Conservation (phyloP, 306 rosid species). For the Rosa rugosa region DNA sequence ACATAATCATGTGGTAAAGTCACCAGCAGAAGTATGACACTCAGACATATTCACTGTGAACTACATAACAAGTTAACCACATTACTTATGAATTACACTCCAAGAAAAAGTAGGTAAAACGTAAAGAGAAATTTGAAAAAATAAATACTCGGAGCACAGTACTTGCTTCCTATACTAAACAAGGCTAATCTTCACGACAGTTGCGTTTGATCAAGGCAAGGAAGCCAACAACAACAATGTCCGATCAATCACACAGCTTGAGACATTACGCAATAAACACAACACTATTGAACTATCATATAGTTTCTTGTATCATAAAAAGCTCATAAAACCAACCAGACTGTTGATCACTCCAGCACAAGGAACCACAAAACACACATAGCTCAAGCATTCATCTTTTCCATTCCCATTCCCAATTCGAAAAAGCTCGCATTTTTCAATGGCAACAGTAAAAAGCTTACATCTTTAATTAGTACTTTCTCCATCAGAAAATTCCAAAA, state of each 20-base stretch:
- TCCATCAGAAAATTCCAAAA: too few relatives aligned
- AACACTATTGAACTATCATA: not conserved
- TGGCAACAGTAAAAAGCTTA: not conserved
- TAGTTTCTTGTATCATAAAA: not conserved
- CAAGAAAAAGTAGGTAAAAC: not conserved
- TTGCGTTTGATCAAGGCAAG: not conserved
- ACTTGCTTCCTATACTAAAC: not conserved
- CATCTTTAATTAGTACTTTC: not conserved
- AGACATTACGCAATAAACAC: not conserved
- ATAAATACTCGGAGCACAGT: not conserved
- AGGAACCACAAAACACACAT: not conserved
- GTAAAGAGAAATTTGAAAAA: too few relatives aligned
- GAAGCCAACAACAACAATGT: conserved; percentile 3
- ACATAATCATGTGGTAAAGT: not conserved
- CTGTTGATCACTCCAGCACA: not conserved
- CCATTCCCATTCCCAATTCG: conserved; percentile 1
- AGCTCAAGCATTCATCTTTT: not conserved
- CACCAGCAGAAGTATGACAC: not conserved
- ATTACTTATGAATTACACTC: not conserved
- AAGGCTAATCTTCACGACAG: not conserved
- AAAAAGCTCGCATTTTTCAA: not conserved
- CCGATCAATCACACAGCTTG: not conserved
- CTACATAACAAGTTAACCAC: too few relatives aligned
- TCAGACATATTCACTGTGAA: not conserved
- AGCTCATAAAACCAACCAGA: not conserved